Conservation (phyloP, 441 rosid species). For the Codiaeum variegatum region DNA sequence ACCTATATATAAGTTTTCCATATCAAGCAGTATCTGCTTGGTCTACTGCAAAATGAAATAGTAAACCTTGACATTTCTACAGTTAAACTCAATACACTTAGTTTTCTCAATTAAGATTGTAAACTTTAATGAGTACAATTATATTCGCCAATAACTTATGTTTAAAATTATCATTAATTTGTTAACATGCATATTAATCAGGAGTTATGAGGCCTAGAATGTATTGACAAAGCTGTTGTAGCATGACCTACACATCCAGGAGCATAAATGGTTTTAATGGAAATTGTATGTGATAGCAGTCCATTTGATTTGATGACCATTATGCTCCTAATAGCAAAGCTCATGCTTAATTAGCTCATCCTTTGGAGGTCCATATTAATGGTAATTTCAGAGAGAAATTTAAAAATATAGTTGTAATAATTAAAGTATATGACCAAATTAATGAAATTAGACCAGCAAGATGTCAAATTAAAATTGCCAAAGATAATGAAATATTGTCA, state of each 20-base stretch:
- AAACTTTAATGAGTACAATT: neutral
- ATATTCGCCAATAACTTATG: neutral
- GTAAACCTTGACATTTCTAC: neutral
- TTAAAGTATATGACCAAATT: neutral
- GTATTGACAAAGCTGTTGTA: neutral
- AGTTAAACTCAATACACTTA: neutral
- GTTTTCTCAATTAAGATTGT: neutral
- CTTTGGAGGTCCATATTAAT: neutral
- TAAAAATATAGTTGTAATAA: neutral
- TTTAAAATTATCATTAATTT: neutral
- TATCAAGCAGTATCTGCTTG: neutral
- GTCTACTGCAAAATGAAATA: neutral
- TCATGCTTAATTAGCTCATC: neutral
- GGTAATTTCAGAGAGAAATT: neutral
- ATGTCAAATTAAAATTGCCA: neutral
- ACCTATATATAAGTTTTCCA: neutral
- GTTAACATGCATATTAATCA: neutral
- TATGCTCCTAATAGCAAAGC: neutral
- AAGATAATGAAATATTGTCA: neutral
- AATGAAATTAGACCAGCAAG: neutral
- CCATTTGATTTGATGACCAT: neutral
- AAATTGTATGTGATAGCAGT: neutral
- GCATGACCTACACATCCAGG: neutral
- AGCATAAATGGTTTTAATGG: neutral
- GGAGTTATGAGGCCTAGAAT: neutral